A percentile compares a stretch with the other conserved stretches of the same genome.
Conservation (phyloP, 768 basidiomycete species). For the Amanita phalloides region DNA sequence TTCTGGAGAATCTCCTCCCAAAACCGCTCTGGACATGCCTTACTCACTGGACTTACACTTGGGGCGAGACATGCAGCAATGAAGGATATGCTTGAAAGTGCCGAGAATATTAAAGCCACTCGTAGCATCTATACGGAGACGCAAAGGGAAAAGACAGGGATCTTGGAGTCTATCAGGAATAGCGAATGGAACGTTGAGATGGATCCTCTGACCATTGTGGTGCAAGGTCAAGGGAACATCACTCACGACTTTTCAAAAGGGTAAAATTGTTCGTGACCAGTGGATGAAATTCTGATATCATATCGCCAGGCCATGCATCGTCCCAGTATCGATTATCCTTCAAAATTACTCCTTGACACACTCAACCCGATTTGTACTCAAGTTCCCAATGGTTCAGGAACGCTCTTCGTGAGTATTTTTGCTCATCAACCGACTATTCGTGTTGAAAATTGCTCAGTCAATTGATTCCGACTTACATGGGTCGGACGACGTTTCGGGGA, state of each 20-base stretch:
- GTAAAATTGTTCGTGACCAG: slow-evolving; percentile 32
- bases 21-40: slow-evolving; percentile 48
- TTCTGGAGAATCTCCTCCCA: slow-evolving; percentile 66
- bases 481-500: slow-evolving; percentile 59
- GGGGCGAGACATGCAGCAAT: slow-evolving; percentile 65
- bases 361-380: slow-evolving; percentile 19
- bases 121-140: slow-evolving; percentile 92
- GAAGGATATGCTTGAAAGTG: slow-evolving; percentile 45
- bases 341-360: slow-evolving; percentile 66
- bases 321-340: slow-evolving; percentile 44
- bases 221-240: slow-evolving; percentile 31
- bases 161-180: slow-evolving; percentile 54
- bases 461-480: slow-evolving; percentile 47
- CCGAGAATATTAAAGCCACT: slow-evolving; percentile 53
- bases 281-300: background rate
- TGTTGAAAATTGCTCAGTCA: background rate
- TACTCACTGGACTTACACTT: slow-evolving; percentile 46
- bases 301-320: slow-evolving; percentile 38
- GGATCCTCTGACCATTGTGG: slow-evolving; percentile 52
- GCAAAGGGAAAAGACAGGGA: slow-evolving; percentile 52
- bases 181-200: slow-evolving; percentile 76
- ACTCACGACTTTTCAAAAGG: slow-evolving; percentile 60
- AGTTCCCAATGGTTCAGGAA: slow-evolving; percentile 9
- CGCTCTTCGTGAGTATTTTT: background rate
- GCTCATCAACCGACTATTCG: background rate